Percentiles rank a stretch among this genome's conserved stretches.
Evolutionary conservation across 2,329 filamentous ascomycete species (phyloP).

Genomic region (Zymoseptoria pseudotritici): DNA sequence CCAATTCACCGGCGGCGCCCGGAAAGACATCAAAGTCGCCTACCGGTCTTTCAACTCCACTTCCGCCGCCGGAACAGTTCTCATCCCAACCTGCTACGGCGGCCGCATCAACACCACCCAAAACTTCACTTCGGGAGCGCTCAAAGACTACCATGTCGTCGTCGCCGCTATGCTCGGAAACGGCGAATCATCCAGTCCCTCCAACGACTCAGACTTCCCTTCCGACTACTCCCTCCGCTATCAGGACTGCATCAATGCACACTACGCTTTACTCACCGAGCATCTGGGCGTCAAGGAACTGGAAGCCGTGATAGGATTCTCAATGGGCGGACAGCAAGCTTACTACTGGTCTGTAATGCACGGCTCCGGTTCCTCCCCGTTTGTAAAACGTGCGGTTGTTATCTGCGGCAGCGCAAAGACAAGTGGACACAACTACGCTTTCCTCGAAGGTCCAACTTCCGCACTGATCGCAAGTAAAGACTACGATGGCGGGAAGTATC

Average conservation of each 20-base stretch:
- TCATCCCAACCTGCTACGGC: conserved; percentile 3
- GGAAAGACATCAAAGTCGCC: background rate
- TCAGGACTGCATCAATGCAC: conserved; percentile 4
- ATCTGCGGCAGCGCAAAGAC: conserved; percentile 2
- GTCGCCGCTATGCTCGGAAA: conserved; percentile 2
- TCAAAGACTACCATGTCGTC: conserved; percentile 4
- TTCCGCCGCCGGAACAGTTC: background rate
- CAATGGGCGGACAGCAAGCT: conserved; percentile 2
- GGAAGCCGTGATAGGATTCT: conserved; percentile 1
- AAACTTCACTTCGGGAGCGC: conserved; percentile 1
- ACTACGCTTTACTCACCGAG: background rate
- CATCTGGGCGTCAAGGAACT: background rate
- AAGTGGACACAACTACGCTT: conserved; percentile 1
- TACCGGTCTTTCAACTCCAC: conserved; percentile 3
- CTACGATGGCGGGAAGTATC: background rate
- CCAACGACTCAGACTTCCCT: conserved; percentile 2
- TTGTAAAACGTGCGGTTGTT: background rate
- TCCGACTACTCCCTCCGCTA: conserved; percentile 1
- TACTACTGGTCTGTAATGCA: conserved; percentile 3
- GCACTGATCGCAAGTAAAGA: conserved; percentile 1
- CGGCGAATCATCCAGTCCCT: conserved; percentile 1
- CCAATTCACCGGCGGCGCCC: background rate
- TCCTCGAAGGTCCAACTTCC: conserved; percentile 1
- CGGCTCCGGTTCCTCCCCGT: background rate
- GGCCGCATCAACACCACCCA: conserved; percentile 3